Evolutionary conservation across 1,284 basidiomycete species (phyloP), one percentile per base, ranked within the genome.

Genomic region (Microbotryum violaceum): DNA sequence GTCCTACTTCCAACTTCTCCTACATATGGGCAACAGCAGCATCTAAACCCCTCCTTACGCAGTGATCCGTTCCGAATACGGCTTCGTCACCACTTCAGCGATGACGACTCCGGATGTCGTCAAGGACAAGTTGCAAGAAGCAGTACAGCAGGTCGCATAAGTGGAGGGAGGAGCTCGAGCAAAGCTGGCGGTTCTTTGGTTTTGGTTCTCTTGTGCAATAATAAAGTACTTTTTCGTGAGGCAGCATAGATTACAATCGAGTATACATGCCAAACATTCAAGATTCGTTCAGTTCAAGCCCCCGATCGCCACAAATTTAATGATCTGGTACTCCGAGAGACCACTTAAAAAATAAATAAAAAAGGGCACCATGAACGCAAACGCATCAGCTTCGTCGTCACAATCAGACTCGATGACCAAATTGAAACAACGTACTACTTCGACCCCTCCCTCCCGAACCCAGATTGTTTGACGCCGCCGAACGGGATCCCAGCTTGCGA

Each of bases 391-490:
- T 27, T 27, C 27, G 10, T n/a, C 20, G 20, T 52, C 27, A 52
- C 50, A 37, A 3, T 81, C 83, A 65, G 76, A 73, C 60, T 66
- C 70, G 20, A 71, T 63, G 55, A 67, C 69, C 21, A 25, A 12
- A 25, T 42, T 18, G 44, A 9, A 7, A 45, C 27, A 20, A 6
- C 51, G 29, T 45, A 49, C 9, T 64, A 42, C 25, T 33, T 59
- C 20, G 45, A 71, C 9, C 78, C 78, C 60, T 78, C 77, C 57
- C 76, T 74, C 8, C 79, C 79, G 62, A 91, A 75, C 1, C 91
- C 90, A 71, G 86, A 88, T 78, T 91, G 85, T 77, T 91, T 91
- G 54, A 93, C 78, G 18, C 96, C 96, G 48, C 96, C 96, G 72
- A 99, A 98, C 27, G 91, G 91, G 78, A 91, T 86, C 18, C 80